Evolutionary conservation across 345 rosid species (phyloP), one percentile per base, ranked within the genome.

Genomic region (Camelina neglecta): DNA sequence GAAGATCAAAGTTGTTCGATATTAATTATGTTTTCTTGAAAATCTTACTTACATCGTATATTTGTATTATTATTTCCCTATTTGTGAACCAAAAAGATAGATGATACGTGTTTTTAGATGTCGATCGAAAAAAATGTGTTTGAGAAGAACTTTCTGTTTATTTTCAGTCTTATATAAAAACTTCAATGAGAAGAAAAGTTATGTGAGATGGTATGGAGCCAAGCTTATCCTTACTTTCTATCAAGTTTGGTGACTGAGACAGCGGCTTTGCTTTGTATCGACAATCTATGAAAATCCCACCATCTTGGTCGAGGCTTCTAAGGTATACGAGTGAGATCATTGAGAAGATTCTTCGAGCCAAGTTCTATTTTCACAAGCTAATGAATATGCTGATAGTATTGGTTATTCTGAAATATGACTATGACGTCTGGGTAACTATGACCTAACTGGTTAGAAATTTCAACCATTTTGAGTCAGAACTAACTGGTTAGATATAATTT

Each of bases 1-100:
- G 23, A 60, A 31, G 35, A 60, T 45, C 24, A 60, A 74, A 57
- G 64, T 8, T 65, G 67, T 58, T 47, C 53, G 39, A 58, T 74
- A 66, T 11, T 74, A 26, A 12, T 24, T 42, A 21, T 47, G 18
- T 11, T 7, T 13, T 45, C 23, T 35, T 58, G 11, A 11, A 57
- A 56, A 42, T 55, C 13, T 2, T 20, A 64, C 16, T 10, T 42
- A 8, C 11, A 29, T 35, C 57, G 49, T 45, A 74, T 45, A 65
- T 15, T 57, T 74, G 72, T 65, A 44, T 33, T 16, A 36, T 29
- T 74, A 44, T 48, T n/a, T 57, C 8, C 1, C 16, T 56, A n/a
- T 20, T 16, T 26, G 60, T 75, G 31, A 74, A 66, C 51, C 33
- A 24, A 58, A 58, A 65, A 12, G 23, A 36, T 48, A 73, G 71